phyloP scores from a whole-genome alignment of 768 basidiomycete species.

The Rhodocollybia butyracea region DNA sequence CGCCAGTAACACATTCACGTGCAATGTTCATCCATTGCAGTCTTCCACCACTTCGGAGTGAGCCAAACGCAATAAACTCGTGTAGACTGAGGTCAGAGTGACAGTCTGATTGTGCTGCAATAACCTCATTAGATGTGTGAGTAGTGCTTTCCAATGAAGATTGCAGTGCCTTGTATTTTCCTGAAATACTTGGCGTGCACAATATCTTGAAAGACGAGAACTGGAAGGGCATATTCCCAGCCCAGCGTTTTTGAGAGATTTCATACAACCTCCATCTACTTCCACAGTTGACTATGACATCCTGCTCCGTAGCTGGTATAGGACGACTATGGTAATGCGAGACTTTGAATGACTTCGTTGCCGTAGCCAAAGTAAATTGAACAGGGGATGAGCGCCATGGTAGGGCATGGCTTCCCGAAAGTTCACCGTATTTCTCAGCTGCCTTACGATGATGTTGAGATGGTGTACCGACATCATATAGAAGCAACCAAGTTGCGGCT shows the following conservation, averaged over 20 bases:
- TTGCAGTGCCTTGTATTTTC: slow-evolving; percentile 31
- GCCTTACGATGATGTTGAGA: neutral
- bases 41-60: slow-evolving; percentile 38
- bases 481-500: slow-evolving; percentile 32
- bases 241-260: slow-evolving; percentile 13
- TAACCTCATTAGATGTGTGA: slow-evolving; percentile 40
- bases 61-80: slow-evolving; percentile 42
- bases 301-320: slow-evolving; percentile 12
- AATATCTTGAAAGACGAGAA: neutral
- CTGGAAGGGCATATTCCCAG: neutral
- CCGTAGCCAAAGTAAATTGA: slow-evolving; percentile 34
- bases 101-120: slow-evolving; percentile 41
- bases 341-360: slow-evolving; percentile 14
- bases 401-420: slow-evolving; percentile 12
- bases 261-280: slow-evolving; percentile 20
- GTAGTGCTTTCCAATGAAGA: slow-evolving; percentile 30
- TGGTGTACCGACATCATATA: slow-evolving; percentile 31
- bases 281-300: slow-evolving; percentile 25
- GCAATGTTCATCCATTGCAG: slow-evolving; percentile 52
- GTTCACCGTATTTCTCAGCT: slow-evolving; percentile 12
- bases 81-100: slow-evolving; percentile 38
- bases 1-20: slow-evolving; percentile 38
- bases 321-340: slow-evolving; percentile 26
- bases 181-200: slow-evolving; percentile 16
- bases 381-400: neutral